phyloP scores from a whole-genome alignment of 2,329 filamentous ascomycete species.

The Scortechinia acanthostroma region DNA sequence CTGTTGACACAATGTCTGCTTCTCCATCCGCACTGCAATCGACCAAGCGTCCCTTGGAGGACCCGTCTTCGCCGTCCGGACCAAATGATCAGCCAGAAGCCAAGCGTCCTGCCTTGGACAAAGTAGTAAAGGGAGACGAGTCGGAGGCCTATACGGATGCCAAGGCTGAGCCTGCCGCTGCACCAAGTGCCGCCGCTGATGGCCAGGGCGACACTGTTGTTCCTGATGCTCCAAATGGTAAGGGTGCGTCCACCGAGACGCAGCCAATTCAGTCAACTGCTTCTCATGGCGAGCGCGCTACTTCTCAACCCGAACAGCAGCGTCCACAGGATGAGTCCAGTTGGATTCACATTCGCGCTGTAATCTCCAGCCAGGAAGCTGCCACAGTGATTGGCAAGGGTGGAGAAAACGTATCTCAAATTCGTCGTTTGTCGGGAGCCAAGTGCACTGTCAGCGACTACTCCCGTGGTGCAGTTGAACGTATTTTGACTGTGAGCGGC shows the following conservation, averaged over 20 bases:
- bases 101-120: slow-evolving; percentile 92
- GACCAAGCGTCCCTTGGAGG: slow-evolving; percentile 89
- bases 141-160: slow-evolving; percentile 41
- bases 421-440: slow-evolving; percentile 86
- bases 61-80: slow-evolving; percentile 88
- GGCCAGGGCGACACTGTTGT: slow-evolving; percentile 64
- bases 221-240: slow-evolving; percentile 51
- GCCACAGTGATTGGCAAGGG: slow-evolving; percentile 98
- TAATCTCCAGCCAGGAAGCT: slow-evolving; percentile 94
- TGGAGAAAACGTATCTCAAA: slow-evolving; percentile 96
- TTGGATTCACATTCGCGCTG: slow-evolving; percentile 94
- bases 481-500: slow-evolving; percentile 93
- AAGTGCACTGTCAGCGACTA: slow-evolving; percentile 99
- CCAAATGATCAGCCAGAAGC: slow-evolving; percentile 91
- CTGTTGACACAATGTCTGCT: slow-evolving; percentile 60
- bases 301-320: slow-evolving; percentile 30
- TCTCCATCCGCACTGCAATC: slow-evolving; percentile 61
- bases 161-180: slow-evolving; percentile 21
- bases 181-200: slow-evolving; percentile 41
- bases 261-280: slow-evolving; percentile 42
- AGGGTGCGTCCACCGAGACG: slow-evolving; percentile 37
- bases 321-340: slow-evolving; percentile 77
- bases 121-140: slow-evolving; percentile 68
- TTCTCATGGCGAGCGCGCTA: slow-evolving; percentile 22
- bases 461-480: slow-evolving; percentile 90